These are phyloP conservation scores for Pyrenochaeta sp. DNA, from an alignment of 2,329 filamentous ascomycete species.

Conservation along the genomic window DNA sequence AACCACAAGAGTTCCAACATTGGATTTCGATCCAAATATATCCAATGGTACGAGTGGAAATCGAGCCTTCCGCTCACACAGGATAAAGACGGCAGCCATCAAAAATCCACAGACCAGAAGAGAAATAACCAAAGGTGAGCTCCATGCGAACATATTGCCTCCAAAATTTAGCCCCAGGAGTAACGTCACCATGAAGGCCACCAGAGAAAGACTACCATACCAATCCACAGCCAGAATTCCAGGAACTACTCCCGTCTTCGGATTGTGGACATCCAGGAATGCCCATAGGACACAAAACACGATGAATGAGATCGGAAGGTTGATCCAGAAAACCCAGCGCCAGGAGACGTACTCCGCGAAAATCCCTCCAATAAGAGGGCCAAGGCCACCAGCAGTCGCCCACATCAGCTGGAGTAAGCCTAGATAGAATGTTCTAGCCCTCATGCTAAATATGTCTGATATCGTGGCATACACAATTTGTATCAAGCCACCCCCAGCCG, in stretches of 20 bases:
- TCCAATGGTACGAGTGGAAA: conserved; percentile 78
- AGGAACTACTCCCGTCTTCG: conserved; percentile 52
- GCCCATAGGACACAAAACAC: conserved; percentile 57
- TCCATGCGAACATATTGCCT: conserved; percentile 76
- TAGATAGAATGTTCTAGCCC: conserved; percentile 55
- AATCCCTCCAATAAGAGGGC: conserved; percentile 59
- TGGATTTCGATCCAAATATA: conserved; percentile 69
- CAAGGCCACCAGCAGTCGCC: conserved; percentile 59
- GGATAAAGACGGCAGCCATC: conserved; percentile 67
- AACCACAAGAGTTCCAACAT: conserved; percentile 61
- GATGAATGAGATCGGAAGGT: conserved; percentile 53
- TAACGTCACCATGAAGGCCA: conserved; percentile 51
- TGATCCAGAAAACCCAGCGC: conserved; percentile 54
- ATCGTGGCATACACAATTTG: conserved; percentile 59
- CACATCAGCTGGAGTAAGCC: conserved; percentile 59
- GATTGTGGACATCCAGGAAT: conserved; percentile 61
- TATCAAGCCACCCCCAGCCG: conserved; percentile 57
- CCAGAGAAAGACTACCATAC: conserved; percentile 57
- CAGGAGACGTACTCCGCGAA: conserved; percentile 53
- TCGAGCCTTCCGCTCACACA: conserved; percentile 75
- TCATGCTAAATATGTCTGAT: conserved; percentile 62
- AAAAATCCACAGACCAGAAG: conserved; percentile 75
- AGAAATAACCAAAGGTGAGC: conserved; percentile 74
- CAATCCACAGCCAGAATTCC: conserved; percentile 60
- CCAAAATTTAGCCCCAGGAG: conserved; percentile 80